A percentile compares a stretch with the other conserved stretches of the same genome.
Evolutionary conservation across 805 yeast genomes (phyloP).

Genomic region (Candida sonorensis): DNA sequence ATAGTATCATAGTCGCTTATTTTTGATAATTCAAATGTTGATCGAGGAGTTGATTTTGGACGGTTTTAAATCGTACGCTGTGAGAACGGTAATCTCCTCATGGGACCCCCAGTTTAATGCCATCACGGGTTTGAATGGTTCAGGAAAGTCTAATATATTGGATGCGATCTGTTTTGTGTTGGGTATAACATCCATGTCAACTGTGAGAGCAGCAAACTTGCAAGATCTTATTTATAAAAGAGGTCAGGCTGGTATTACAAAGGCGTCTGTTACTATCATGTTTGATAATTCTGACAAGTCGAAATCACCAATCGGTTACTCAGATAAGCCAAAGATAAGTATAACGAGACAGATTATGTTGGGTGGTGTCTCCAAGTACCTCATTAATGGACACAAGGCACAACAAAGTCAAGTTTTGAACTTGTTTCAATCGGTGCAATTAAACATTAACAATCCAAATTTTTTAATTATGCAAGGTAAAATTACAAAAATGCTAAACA

Average conservation of each 20-base stretch:
- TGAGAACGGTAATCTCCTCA: conserved; percentile 87
- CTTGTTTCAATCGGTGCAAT: conserved; percentile 88
- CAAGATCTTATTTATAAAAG: conserved; percentile 94
- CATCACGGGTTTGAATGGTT: conserved; percentile 95
- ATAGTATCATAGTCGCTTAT: no score
- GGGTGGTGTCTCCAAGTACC: conserved; percentile 88
- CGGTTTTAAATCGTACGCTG: conserved; percentile 96
- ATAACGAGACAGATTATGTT: conserved; percentile 87
- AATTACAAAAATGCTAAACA: conserved; percentile 92
- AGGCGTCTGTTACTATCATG: conserved; percentile 93
- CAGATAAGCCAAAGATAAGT: conserved; percentile 66
- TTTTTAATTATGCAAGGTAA: conserved; percentile 98
- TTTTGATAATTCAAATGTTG: no score
- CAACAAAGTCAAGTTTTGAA: conserved; percentile 89
- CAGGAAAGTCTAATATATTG: conserved; percentile 92
- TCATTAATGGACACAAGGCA: conserved; percentile 94
- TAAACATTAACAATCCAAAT: conserved; percentile 94
- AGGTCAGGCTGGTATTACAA: conserved; percentile 97
- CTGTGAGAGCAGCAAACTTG: conserved; percentile 86
- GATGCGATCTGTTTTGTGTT: conserved; percentile 98
- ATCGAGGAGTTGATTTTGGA: conserved; percentile 96
- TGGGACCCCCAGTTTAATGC: conserved; percentile 98
- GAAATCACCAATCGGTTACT: conserved; percentile 84
- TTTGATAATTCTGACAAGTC: conserved; percentile 78
- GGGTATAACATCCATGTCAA: conserved; percentile 91